Percentiles rank a stretch among this genome's conserved stretches.
These are phyloP conservation scores for Lasiodiplodia gonubiensis DNA, from an alignment of 2,329 filamentous ascomycete species.

Conservation along the genomic window DNA sequence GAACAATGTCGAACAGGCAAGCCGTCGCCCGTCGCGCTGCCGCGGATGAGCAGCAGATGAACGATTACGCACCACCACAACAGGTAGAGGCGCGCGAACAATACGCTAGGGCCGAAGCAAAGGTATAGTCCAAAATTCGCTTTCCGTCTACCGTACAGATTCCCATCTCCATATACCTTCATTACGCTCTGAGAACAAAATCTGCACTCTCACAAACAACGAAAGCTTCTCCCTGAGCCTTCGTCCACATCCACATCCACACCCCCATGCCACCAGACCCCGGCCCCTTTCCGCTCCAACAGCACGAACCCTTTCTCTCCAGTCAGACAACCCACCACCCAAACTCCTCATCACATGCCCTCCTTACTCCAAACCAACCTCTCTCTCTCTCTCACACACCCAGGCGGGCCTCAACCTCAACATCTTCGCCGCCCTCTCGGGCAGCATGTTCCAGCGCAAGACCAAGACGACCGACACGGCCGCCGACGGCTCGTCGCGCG, in stretches of 20 bases:
- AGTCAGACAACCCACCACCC: too few species aligned
- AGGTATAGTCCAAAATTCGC: slow-evolving; percentile 30
- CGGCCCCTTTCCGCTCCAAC: too few species aligned
- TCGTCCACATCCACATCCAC: background rate
- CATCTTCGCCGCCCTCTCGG: slow-evolving; percentile 43
- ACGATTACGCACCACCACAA: background rate
- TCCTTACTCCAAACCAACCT: background rate
- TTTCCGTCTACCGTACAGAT: background rate
- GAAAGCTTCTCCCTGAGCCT: too few species aligned
- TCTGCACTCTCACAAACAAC: background rate
- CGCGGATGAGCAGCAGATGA: background rate
- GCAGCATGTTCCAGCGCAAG: slow-evolving; percentile 39
- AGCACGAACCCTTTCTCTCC: too few species aligned
- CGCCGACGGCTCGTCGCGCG: slow-evolving; percentile 36
- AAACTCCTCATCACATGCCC: background rate
- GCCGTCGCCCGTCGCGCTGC: slow-evolving; percentile 6
- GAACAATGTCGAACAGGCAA: slow-evolving; percentile 19
- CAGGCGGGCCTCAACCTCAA: slow-evolving; percentile 46
- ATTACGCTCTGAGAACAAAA: too few species aligned
- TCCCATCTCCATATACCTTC: background rate
- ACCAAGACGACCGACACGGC: slow-evolving; percentile 41
- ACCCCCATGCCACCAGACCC: too few species aligned
- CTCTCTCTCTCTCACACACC: background rate
- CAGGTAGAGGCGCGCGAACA: slow-evolving; percentile 39
- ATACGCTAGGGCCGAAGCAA: slow-evolving; percentile 40